Evolutionary conservation across 306 rosid species (phyloP).

Genomic region (Glycine tomentella): DNA sequence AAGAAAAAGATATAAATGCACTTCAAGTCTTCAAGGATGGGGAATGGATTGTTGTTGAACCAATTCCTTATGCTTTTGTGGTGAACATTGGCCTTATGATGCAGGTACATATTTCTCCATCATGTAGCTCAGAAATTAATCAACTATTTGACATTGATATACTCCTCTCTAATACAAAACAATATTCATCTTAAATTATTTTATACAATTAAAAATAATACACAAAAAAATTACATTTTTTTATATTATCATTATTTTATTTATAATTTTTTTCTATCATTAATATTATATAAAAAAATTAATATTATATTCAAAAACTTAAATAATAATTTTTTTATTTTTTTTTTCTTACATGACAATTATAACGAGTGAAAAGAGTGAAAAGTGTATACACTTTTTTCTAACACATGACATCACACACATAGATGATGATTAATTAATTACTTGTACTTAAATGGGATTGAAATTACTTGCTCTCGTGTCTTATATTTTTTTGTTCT

Average conservation of each 20-base stretch:
- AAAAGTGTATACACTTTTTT: not conserved
- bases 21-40: conserved; percentile 67
- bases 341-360: not conserved
- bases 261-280: too few species aligned
- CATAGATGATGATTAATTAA: not conserved
- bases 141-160: not conserved
- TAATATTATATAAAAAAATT: too few species aligned
- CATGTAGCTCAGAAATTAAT: too few species aligned
- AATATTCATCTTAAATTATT: too few species aligned
- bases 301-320: too few species aligned
- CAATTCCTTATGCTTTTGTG: conserved; percentile 58
- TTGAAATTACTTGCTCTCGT: not conserved
- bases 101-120: conserved; percentile 33
- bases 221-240: too few species aligned
- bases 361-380: too few species aligned
- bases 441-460: not conserved
- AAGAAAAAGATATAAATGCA: conserved; percentile 56
- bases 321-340: not conserved
- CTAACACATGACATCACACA: not conserved
- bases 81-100: conserved; percentile 54
- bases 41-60: conserved; percentile 60
- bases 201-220: too few species aligned
- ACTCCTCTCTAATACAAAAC: too few species aligned
- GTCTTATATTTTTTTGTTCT: not conserved
- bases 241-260: too few species aligned